A percentile compares a stretch with the other conserved stretches of the same genome.
These are phyloP conservation scores for Auricularia cornea DNA, from an alignment of 768 basidiomycete genomes.

Conservation along the genomic window DNA sequence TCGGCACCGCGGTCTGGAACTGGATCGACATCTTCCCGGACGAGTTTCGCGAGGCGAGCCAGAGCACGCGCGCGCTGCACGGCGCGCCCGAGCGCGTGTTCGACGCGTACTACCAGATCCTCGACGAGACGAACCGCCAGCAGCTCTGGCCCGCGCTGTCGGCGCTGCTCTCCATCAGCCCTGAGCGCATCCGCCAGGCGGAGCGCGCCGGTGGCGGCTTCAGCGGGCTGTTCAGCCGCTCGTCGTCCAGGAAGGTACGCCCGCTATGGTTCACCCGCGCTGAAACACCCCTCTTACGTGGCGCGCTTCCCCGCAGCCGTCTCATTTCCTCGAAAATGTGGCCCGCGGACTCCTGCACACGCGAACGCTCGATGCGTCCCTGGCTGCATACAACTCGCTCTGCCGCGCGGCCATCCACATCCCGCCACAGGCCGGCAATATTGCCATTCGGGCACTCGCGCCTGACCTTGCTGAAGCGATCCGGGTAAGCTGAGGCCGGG, in stretches of 20 bases:
- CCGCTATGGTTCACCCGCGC: not conserved
- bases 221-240: not conserved
- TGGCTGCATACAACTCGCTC: constrained; percentile 17
- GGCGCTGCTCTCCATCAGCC: constrained; percentile 62
- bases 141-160: constrained; percentile 72
- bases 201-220: not conserved
- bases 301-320: not conserved
- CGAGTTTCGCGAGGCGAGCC: constrained; percentile 70
- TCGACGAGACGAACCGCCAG: constrained; percentile 30
- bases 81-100: constrained; percentile 82
- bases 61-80: constrained; percentile 54
- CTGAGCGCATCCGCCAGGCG: constrained; percentile 60
- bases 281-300: not conserved
- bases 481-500: constrained; percentile 38
- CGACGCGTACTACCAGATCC: constrained; percentile 58
- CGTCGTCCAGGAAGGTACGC: not conserved
- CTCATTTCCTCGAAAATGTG: not conserved
- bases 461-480: constrained; percentile 73
- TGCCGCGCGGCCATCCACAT: constrained; percentile 60
- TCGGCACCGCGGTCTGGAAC: constrained; percentile 80
- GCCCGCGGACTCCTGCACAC: not conserved
- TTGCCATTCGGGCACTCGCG: constrained; percentile 56
- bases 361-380: not conserved
- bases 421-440: constrained; percentile 40
- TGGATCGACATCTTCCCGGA: constrained; percentile 75